Percentiles rank a stretch among this genome's conserved stretches.
These are phyloP conservation scores for Neostapfia colusana DNA, from an alignment of 176 grass and related monocot genomes.

Conservation along the genomic window DNA sequence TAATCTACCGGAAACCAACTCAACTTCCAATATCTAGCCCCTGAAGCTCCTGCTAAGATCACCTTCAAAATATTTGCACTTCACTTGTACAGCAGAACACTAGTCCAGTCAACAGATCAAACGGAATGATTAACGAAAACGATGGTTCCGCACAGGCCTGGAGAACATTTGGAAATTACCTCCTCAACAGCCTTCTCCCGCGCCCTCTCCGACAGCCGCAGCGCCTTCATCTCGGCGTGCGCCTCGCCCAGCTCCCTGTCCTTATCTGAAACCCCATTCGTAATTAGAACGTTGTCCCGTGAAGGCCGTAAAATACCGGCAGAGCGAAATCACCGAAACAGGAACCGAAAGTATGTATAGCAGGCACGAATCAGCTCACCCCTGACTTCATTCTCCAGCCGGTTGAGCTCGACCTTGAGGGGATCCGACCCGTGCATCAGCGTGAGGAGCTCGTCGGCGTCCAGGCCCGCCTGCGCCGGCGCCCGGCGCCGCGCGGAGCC, in stretches of 20 bases:
- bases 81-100: conserved; percentile 4
- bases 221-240: conserved; percentile 82
- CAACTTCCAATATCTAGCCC: neutral
- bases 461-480: conserved; percentile 52
- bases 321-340: neutral
- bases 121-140: neutral
- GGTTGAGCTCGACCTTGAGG: conserved; percentile 92
- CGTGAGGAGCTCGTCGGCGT: conserved; percentile 78
- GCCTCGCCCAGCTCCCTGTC: conserved; percentile 86
- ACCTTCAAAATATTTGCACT: neutral
- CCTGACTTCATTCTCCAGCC: conserved; percentile 95
- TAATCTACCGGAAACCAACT: neutral
- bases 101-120: neutral
- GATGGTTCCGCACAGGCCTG: neutral
- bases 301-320: conserved; percentile 4
- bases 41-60: neutral
- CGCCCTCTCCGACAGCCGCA: conserved; percentile 85
- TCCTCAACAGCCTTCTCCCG: conserved; percentile 92
- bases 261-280: conserved; percentile 58
- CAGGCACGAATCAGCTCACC: conserved; percentile 59
- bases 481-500: conserved; percentile 53
- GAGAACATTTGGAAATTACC: conserved; percentile 43
- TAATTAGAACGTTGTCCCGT: conserved; percentile 18
- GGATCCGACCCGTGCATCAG: conserved; percentile 98
- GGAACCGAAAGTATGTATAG: neutral